phyloP scores from a whole-genome alignment of 2,329 filamentous ascomycete species.

The Volutella citrinella region DNA sequence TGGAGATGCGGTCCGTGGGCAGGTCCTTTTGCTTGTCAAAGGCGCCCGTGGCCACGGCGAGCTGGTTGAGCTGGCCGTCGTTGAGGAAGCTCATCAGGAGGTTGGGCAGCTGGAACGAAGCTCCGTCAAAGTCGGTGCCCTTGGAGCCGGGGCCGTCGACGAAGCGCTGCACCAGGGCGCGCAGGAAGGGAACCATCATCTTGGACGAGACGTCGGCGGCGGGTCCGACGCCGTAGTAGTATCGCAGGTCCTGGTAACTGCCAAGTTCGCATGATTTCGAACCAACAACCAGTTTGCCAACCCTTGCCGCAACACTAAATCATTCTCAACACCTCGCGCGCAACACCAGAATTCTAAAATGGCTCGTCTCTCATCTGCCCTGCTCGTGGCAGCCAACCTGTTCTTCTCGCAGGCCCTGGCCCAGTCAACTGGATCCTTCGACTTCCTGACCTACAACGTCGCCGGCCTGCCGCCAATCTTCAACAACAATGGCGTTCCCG shows the following conservation, averaged over 20 bases:
- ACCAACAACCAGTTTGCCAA: no score
- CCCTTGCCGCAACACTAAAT: no score
- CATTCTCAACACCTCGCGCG: no score
- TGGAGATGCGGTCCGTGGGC: constrained; percentile 42
- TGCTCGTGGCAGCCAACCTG: constrained; percentile 8
- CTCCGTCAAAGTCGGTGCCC: constrained; percentile 45
- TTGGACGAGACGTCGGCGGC: constrained; percentile 51
- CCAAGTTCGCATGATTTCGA: no score
- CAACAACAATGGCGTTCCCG: constrained; percentile 58
- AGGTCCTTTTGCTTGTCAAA: constrained; percentile 56
- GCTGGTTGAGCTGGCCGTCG: constrained; percentile 63
- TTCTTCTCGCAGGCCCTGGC: constrained; percentile 2
- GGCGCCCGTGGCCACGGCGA: constrained; percentile 57
- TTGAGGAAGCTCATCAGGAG: constrained; percentile 62
- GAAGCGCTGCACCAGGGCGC: constrained; percentile 51
- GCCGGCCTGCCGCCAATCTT: constrained; percentile 56
- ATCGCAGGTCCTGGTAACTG: constrained; percentile 64
- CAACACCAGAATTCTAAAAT: no score
- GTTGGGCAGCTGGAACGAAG: constrained; percentile 48
- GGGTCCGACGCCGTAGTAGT: constrained; percentile 63
- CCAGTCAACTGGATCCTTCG: constrained; percentile 39
- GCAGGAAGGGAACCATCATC: constrained; percentile 61
- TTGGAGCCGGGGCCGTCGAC: constrained; percentile 46
- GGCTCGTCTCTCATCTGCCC: no score
- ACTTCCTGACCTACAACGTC: constrained; percentile 55